phyloP scores from a whole-genome alignment of 192 early-diverging fungal genomes.

The Backusella australiensis region DNA sequence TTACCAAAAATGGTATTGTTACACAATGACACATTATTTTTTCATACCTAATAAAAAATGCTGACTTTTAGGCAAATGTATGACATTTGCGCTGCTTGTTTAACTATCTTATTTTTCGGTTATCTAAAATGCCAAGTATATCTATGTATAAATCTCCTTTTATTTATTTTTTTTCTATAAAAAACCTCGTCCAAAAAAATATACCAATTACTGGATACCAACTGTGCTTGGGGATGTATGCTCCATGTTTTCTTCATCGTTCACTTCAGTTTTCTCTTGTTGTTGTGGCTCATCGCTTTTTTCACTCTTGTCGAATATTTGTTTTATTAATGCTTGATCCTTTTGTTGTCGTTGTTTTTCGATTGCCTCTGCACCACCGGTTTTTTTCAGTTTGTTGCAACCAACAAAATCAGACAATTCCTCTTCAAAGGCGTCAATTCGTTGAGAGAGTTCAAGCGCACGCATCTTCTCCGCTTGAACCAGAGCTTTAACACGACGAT shows the following conservation, averaged over 20 bases:
- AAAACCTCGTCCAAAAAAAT: background rate
- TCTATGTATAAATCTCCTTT: background rate
- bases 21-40: background rate
- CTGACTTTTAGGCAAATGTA: too few species aligned
- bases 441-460: constrained; percentile 54
- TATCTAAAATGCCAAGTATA: background rate
- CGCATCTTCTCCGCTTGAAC: constrained; percentile 60
- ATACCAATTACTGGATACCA: background rate
- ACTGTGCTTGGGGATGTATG: too few species aligned
- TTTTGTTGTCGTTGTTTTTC: constrained; percentile 65
- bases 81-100: background rate
- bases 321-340: constrained; percentile 57
- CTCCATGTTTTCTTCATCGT: background rate
- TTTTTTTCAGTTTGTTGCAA: constrained; percentile 60
- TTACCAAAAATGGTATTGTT: background rate
- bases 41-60: background rate
- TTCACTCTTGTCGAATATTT: constrained; percentile 33
- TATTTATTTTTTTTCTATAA: background rate
- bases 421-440: constrained; percentile 74
- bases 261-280: too few species aligned
- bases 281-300: background rate
- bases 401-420: constrained; percentile 67
- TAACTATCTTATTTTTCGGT: background rate
- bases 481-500: constrained; percentile 60
- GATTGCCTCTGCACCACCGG: constrained; percentile 69